phyloP scores from a whole-genome alignment of 495 filamentous ascomycete species.

The Xylona heveae region DNA sequence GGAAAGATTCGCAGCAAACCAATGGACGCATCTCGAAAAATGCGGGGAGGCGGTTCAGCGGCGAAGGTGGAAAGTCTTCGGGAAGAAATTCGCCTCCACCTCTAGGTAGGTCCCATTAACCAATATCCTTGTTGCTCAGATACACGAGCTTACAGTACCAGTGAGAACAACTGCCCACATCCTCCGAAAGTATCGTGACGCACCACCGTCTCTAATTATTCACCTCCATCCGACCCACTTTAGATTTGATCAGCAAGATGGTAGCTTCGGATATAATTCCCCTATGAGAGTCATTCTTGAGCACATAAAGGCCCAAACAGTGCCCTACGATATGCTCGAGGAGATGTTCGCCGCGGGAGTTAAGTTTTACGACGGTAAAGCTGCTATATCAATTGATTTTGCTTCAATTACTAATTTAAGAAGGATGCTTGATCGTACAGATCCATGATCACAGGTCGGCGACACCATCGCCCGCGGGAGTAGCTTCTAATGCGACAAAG shows the following conservation, averaged over 20 bases:
- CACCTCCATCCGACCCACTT: constrained; percentile 75
- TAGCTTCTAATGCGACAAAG: constrained; percentile 24
- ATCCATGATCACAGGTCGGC: constrained; percentile 64
- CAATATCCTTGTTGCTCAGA: no score
- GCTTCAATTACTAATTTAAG: constrained; percentile 5
- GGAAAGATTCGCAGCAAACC: constrained; percentile 29
- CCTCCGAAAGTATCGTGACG: constrained; percentile 57
- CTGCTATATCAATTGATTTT: background rate
- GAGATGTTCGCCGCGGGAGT: constrained; percentile 43
- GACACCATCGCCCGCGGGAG: constrained; percentile 28
- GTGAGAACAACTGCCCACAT: constrained; percentile 56
- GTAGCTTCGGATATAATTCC: constrained; percentile 73
- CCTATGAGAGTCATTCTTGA: constrained; percentile 73
- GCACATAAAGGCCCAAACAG: constrained; percentile 42
- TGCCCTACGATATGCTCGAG: constrained; percentile 56
- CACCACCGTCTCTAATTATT: constrained; percentile 60
- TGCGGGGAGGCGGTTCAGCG: constrained; percentile 15
- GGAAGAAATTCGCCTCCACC: no score
- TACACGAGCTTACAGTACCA: no score
- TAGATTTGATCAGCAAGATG: constrained; percentile 86
- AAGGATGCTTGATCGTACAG: constrained; percentile 80
- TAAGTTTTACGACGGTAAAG: constrained; percentile 71
- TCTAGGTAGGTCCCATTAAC: no score
- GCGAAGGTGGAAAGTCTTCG: no score
- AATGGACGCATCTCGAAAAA: constrained; percentile 19